Base-by-base conservation (phyloP, 345 rosid species). In the Salix koriyanagi region DNA sequence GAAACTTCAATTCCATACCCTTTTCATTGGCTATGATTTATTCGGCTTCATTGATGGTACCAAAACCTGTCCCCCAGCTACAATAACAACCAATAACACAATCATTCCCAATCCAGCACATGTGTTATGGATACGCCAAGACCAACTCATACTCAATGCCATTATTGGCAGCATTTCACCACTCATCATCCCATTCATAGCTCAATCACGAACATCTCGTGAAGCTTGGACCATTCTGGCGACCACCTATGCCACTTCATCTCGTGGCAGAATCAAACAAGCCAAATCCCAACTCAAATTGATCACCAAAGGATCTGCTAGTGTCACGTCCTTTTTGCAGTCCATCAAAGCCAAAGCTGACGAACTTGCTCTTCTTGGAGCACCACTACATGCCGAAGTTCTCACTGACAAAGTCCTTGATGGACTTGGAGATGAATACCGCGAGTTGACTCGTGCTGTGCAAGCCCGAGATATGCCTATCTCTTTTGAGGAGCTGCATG, bases 351-450 rank as follows among this genome's bases (percentile, higher is more conserved):
- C 65, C 0, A 28, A 25, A 1, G 52, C 44, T 2, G 36, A 75
- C 28, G 72, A 75, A 0, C 30, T 82, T 5, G 69, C 77, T 5
- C 14, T 79, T 0, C 44, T 78, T 7, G 65, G 65, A 2, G 23
- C 65, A 6, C 78, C 56, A 11, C 5, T 72, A 4, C 65, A 83
- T 28, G 7, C 0, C 0, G 30, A 65, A 5, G 76, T 77, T 10
- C 62, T 78, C 21, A 46, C 32, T 0, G 16, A 74, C 0, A 67
- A 74, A 2, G 64, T 70, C 0, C 34, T 83, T 1, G 80, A 69
- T 10, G 52, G n/a, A 3, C 56, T 42, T 23, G 72, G 72, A 0
- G 12, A 69, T 42, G 56, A 25, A 10, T 69, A 41, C 3, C 23
- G 2, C 1, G 34, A 69, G 18, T 1, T 69, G 7, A 52, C 18